Percentiles rank a stretch among this genome's conserved stretches.
These are phyloP conservation scores for Clitocybe nebularis DNA, from an alignment of 1,284 basidiomycete species.

Conservation along the genomic window DNA sequence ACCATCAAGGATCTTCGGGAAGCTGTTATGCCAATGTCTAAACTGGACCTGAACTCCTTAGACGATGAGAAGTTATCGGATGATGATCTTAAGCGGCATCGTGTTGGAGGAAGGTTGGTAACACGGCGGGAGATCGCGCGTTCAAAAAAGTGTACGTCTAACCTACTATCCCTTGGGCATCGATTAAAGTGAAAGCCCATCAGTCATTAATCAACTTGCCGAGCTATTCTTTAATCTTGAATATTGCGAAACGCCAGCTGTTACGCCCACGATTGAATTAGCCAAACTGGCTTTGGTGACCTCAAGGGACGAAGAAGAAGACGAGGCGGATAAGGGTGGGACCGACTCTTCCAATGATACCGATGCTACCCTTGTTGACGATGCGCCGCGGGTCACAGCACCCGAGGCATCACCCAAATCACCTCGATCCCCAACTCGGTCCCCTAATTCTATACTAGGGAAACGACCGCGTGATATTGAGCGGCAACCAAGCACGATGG, in stretches of 20 bases:
- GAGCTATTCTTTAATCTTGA: constrained; percentile 79
- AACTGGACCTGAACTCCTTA: constrained; percentile 48
- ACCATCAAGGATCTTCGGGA: constrained; percentile 88
- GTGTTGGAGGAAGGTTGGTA: constrained; percentile 84
- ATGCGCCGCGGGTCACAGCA: constrained; percentile 40
- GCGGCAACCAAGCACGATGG: constrained; percentile 40
- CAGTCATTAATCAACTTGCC: constrained; percentile 79
- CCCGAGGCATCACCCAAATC: constrained; percentile 19
- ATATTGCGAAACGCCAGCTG: constrained; percentile 57
- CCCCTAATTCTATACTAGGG: constrained; percentile 62
- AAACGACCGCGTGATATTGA: constrained; percentile 59
- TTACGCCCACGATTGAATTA: constrained; percentile 82
- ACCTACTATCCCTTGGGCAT: constrained; percentile 4
- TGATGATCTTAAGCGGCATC: constrained; percentile 74
- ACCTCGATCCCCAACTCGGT: constrained; percentile 29
- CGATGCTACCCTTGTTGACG: constrained; percentile 80
- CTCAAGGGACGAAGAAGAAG: constrained; percentile 85
- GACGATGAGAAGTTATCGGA: constrained; percentile 73
- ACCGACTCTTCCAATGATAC: constrained; percentile 82
- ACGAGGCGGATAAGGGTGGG: constrained; percentile 65
- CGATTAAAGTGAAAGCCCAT: constrained; percentile 15
- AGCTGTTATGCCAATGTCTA: constrained; percentile 62
- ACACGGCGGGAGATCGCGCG: constrained; percentile 77
- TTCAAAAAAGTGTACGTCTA: constrained; percentile 72
- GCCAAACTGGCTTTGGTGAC: constrained; percentile 93